A percentile compares a stretch with the other conserved stretches of the same genome.
Evolutionary conservation across 805 yeast species (phyloP).

Genomic region (Myxozyma melibiosi): DNA sequence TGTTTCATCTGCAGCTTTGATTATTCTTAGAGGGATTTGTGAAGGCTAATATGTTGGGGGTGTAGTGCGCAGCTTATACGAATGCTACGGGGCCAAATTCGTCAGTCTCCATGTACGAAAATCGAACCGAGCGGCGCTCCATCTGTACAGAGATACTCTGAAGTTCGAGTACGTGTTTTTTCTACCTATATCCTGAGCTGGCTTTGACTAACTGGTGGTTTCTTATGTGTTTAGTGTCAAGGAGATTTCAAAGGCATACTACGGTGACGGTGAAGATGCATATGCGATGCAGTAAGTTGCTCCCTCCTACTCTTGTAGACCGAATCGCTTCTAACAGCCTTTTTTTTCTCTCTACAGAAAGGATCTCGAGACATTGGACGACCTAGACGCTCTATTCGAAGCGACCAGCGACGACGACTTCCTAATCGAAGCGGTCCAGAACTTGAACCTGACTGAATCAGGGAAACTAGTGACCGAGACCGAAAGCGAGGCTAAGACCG

Average conservation of each 20-base stretch:
- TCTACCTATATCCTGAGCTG: too few relatives aligned
- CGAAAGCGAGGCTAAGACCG: too few relatives aligned
- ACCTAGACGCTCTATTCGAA: slow-evolving; percentile 21
- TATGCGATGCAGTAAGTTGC: slow-evolving; percentile 80
- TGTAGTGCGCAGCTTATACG: slow-evolving; percentile 69
- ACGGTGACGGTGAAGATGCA: slow-evolving; percentile 97
- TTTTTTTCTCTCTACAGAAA: slow-evolving; percentile 11
- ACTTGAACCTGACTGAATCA: slow-evolving; percentile 14
- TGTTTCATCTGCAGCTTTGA: slow-evolving; percentile 18
- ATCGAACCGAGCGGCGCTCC: slow-evolving; percentile 91
- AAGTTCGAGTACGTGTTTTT: slow-evolving; percentile 55
- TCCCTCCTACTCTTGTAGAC: background rate
- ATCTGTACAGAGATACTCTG: slow-evolving; percentile 83
- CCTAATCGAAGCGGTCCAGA: slow-evolving; percentile 29
- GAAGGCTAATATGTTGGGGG: background rate
- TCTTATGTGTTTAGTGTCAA: slow-evolving; percentile 49
- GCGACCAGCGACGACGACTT: slow-evolving; percentile 21
- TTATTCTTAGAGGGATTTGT: background rate
- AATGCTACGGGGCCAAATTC: slow-evolving; percentile 75
- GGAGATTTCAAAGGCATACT: slow-evolving; percentile 82
- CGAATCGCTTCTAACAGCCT: background rate
- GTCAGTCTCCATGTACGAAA: slow-evolving; percentile 93
- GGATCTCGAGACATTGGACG: slow-evolving; percentile 19
- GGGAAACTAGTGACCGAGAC: slow-evolving; percentile 12
- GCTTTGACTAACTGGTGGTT: background rate